Evolutionary conservation across 192 early-diverging fungal species (phyloP).

Genomic region (Anaeromyces robustus): DNA sequence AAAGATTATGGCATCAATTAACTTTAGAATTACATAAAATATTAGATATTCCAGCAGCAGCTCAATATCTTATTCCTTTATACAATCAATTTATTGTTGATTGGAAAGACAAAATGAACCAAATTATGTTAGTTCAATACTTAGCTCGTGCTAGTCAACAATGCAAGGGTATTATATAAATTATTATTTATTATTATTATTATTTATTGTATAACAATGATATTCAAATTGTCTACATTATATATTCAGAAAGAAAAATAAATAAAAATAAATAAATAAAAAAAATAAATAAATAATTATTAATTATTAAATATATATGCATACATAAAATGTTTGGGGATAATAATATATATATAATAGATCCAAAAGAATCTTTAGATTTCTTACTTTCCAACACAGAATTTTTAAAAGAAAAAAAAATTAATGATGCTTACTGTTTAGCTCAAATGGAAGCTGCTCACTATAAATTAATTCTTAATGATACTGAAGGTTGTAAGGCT

Average conservation of each 20-base stretch:
- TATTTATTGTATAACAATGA: no score
- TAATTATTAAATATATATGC: no score
- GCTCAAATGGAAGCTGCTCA: constrained; percentile 77
- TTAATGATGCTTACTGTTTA: constrained; percentile 67
- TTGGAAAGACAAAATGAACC: constrained; percentile 90
- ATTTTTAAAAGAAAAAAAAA: constrained; percentile 25
- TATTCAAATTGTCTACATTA: no score
- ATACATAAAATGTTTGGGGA: no score
- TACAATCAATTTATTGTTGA: constrained; percentile 86
- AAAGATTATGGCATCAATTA: constrained; percentile 95
- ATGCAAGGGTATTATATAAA: constrained; percentile 35
- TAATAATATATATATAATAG: no score
- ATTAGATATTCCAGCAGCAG: constrained; percentile 55
- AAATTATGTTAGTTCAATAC: constrained; percentile 73
- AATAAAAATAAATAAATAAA: no score
- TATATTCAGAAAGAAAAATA: no score
- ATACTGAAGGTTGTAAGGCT: constrained; percentile 68
- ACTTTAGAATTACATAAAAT: constrained; percentile 54
- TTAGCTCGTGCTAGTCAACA: constrained; percentile 59
- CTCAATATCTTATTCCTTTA: constrained; percentile 57
- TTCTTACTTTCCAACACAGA: constrained; percentile 50
- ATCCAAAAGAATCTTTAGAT: constrained; percentile 45
- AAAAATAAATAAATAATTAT: no score
- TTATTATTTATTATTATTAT: no score
- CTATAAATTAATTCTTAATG: constrained; percentile 58